A percentile compares a stretch with the other conserved stretches of the same genome.
These are phyloP conservation scores for Fusarium sp. DNA, from an alignment of 2,329 filamentous ascomycete species.

Conservation along the genomic window DNA sequence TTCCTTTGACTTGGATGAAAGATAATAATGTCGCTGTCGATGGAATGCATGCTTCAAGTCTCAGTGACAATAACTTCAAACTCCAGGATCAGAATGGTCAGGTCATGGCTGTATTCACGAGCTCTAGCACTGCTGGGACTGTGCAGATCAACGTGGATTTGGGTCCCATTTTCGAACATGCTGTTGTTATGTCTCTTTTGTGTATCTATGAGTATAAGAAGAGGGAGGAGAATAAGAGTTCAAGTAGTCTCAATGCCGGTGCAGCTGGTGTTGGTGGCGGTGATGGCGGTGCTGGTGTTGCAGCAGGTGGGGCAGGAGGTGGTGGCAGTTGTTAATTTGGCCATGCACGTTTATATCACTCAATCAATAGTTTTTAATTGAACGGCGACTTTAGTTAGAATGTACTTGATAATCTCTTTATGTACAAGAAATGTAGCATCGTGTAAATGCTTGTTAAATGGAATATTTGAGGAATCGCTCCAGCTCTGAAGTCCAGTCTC, in stretches of 20 bases:
- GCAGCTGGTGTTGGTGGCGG: neutral
- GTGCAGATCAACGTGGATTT: neutral
- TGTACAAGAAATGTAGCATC: rapidly evolving
- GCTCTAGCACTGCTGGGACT: neutral
- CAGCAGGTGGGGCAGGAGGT: too few relatives aligned
- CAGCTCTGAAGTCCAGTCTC: conserved; percentile 31
- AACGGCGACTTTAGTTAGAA: neutral
- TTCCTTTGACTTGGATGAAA: neutral
- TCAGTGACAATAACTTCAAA: neutral
- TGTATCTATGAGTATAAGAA: neutral
- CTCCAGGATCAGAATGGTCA: neutral
- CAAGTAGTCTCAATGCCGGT: neutral
- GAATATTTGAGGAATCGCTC: conserved; percentile 32
- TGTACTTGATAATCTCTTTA: neutral
- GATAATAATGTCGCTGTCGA: neutral
- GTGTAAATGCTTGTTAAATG: neutral
- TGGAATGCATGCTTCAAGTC: neutral
- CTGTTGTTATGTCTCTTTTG: neutral
- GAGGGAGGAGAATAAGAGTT: neutral
- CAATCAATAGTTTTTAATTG: too few relatives aligned
- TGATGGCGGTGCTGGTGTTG: too few relatives aligned
- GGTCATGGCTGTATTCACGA: neutral
- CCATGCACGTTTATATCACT: too few relatives aligned
- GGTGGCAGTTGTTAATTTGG: neutral
- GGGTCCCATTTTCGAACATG: neutral